Evolutionary conservation across 2,329 filamentous ascomycete genomes (phyloP).

Genomic region (Saccharata proteae): DNA sequence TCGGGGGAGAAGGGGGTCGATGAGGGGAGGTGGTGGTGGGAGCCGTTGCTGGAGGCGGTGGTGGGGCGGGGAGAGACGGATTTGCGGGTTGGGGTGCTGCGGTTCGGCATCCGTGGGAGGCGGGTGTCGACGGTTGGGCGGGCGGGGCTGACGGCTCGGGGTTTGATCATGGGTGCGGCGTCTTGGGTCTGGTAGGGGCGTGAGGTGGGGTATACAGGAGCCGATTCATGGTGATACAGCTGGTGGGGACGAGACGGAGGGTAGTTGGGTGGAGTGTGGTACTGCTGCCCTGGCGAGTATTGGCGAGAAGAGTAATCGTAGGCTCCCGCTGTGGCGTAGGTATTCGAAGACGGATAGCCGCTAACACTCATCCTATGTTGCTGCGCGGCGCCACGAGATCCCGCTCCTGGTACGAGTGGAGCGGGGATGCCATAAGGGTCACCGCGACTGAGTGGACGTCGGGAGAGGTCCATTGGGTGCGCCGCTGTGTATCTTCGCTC

Average conservation of each 20-base stretch:
- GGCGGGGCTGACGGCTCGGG: constrained; percentile 32
- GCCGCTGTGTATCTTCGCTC: no score
- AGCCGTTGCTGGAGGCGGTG: constrained; percentile 31
- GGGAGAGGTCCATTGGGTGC: constrained; percentile 9
- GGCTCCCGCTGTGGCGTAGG: constrained; percentile 12
- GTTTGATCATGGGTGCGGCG: constrained; percentile 29
- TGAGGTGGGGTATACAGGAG: constrained; percentile 23
- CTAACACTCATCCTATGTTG: constrained; percentile 11
- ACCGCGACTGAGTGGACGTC: constrained; percentile 1
- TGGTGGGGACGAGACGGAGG: constrained; percentile 18
- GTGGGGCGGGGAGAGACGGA: constrained; percentile 60
- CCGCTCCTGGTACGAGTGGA: constrained; percentile 20
- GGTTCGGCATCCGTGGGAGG: constrained; percentile 28
- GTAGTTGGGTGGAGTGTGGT: constrained; percentile 20
- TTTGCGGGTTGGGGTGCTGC: constrained; percentile 47
- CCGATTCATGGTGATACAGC: constrained; percentile 17
- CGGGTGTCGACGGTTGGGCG: constrained; percentile 21
- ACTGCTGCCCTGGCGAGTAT: constrained; percentile 21
- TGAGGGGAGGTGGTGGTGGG: constrained; percentile 39
- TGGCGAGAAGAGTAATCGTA: constrained; percentile 12
- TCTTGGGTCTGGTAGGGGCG: constrained; percentile 33
- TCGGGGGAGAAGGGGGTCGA: constrained; percentile 63
- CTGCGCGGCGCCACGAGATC: constrained; percentile 10
- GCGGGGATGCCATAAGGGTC: constrained; percentile 14
- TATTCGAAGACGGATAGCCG: constrained; percentile 13